Evolutionary conservation across 768 basidiomycete genomes (phyloP), one percentile per base, ranked within the genome.

Genomic region (Lentinula lateritia): DNA sequence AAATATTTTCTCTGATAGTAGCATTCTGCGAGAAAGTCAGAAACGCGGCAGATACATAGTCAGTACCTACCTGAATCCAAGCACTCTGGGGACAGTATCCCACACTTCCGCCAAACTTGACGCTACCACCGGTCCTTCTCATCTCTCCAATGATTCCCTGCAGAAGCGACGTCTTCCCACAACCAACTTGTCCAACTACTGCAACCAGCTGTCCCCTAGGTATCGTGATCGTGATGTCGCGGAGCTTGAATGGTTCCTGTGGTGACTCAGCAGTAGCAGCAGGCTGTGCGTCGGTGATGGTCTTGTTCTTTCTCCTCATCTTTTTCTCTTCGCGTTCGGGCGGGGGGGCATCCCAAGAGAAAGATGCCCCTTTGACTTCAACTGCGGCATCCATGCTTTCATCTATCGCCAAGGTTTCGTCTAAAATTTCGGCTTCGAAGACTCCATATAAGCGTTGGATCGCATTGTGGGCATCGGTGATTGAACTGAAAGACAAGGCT

Each of bases 1-100:
- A 86, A 58, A 97, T 85, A 67, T 96, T 97, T 50, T 96, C 93
- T 56, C 92, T 81, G 38, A 95, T 83, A 0, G 93, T 95, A 0
- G 92, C 83, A 71, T 92, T 90, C 85, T 89, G 52, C 5, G 41
- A 18, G 12, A 36, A 53, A 52, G 65, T 54, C 15, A 28, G 20
- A 36, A 52, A 46, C 6, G 64, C n/a, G 16, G 2, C 8, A 10
- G 18, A 9, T 15, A 23, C 57, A 42, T 32, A 15, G 5, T 6
- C 36, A 20, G 10, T 28, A 52, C 34, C 34, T 32, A 83, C 86
- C 72, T 94, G 92, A 61, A 98, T 95, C 93, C 94, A 97, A 10
- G 94, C 89, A 48, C 80, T 87, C 69, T 98, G 95, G 15, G 88
- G 86, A 66, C 91, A 95, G 71, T 95, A 93, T 0, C 86, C 87